phyloP scores from a whole-genome alignment of 768 basidiomycete species.

The Hygrocybe coccinea region DNA sequence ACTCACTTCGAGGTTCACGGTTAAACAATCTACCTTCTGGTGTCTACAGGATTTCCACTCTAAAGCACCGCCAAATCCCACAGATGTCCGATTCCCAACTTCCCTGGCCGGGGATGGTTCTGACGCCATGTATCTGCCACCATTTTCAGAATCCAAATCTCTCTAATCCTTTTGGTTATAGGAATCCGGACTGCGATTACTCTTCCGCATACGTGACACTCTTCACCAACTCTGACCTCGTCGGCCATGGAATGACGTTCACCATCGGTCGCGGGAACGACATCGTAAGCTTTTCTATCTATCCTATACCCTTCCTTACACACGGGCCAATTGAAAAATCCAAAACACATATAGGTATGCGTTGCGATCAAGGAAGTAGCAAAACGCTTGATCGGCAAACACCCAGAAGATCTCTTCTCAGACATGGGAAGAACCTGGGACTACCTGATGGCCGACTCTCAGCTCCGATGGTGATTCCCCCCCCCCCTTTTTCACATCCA shows the following conservation, averaged over 20 bases:
- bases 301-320: not conserved
- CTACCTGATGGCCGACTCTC: slow-evolving; percentile 80
- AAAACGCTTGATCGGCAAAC: slow-evolving; percentile 74
- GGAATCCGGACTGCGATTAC: slow-evolving; percentile 96
- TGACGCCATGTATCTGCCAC: slow-evolving; percentile 71
- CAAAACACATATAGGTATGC: slow-evolving; percentile 59
- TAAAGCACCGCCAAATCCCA: not conserved
- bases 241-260: slow-evolving; percentile 93
- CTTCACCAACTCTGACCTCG: slow-evolving; percentile 65
- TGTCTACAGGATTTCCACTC: not conserved
- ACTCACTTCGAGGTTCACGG: slow-evolving; percentile 57
- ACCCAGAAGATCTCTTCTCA: slow-evolving; percentile 73
- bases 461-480: slow-evolving; percentile 86
- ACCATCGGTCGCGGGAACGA: slow-evolving; percentile 95
- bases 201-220: slow-evolving; percentile 88
- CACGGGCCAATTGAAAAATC: not conserved
- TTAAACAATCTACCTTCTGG: slow-evolving; percentile 20
- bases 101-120: slow-evolving; percentile 88
- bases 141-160: too few species aligned
- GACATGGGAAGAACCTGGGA: slow-evolving; percentile 94
- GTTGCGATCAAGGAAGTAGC: slow-evolving; percentile 76
- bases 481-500: not conserved
- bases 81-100: slow-evolving; percentile 90
- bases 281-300: slow-evolving; percentile 61
- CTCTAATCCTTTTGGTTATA: slow-evolving; percentile 20